Percentiles rank a stretch among this genome's conserved stretches.
Evolutionary conservation across 768 basidiomycete genomes (phyloP).

Genomic region (Pseudohyphozyma bogoriensis): DNA sequence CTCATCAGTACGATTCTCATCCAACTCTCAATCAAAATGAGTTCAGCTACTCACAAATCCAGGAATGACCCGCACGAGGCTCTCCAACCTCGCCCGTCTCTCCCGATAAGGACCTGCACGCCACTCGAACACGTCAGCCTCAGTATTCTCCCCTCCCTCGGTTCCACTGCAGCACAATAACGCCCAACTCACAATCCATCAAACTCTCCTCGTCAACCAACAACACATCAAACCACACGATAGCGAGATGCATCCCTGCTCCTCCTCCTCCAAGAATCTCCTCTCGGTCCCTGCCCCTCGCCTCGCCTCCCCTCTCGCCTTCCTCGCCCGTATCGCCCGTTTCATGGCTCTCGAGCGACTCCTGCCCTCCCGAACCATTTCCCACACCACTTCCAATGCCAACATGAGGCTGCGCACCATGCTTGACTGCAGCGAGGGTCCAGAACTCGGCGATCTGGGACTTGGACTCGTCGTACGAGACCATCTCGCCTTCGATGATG

Average conservation of each 20-base stretch:
- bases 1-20: no score
- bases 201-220: conserved; percentile 55
- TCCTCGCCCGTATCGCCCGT: neutral
- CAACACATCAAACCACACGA: conserved; percentile 82
- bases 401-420: neutral
- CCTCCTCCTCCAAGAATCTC: neutral
- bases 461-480: conserved; percentile 57
- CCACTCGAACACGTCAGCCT: neutral
- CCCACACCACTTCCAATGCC: neutral
- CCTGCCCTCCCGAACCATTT: neutral
- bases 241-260: conserved; percentile 46
- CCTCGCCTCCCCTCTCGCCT: no score
- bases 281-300: no score
- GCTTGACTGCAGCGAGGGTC: conserved; percentile 6
- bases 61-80: conserved; percentile 45
- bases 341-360: conserved; percentile 6
- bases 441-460: conserved; percentile 58
- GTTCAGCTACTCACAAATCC: conserved; percentile 50
- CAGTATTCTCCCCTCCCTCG: no score
- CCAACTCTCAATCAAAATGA: neutral
- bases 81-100: conserved; percentile 56
- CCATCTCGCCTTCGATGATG: conserved; percentile 78
- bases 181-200: conserved; percentile 37
- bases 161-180: neutral
- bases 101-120: conserved; percentile 45